Percentiles rank a stretch among this genome's conserved stretches.
Evolutionary conservation across 306 rosid species (phyloP).

Genomic region (Cicer yamashitae): DNA sequence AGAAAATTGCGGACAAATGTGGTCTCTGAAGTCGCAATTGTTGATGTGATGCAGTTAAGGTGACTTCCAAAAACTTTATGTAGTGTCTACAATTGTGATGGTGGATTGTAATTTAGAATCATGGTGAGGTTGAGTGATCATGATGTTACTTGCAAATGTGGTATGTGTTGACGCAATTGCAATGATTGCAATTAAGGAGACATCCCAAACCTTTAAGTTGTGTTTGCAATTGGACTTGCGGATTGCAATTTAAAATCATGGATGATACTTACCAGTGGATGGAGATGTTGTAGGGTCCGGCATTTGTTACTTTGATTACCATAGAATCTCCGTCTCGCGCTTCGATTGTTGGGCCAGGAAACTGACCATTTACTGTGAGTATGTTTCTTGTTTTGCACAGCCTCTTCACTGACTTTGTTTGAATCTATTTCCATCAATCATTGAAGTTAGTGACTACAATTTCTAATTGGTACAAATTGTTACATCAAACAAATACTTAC

Average conservation of each 20-base stretch:
- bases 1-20: not conserved
- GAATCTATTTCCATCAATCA: conserved; percentile 53
- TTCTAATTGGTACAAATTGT: not conserved
- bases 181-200: not conserved
- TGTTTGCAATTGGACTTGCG: not conserved
- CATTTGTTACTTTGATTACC: conserved; percentile 66
- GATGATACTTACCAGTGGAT: conserved; percentile 72
- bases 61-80: no score
- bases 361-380: conserved; percentile 79
- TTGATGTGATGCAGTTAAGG: no score
- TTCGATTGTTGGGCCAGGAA: conserved; percentile 77
- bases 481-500: conserved; percentile 54
- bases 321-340: conserved; percentile 80
- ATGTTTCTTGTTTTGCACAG: conserved; percentile 76
- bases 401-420: conserved; percentile 71
- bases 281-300: conserved; percentile 68
- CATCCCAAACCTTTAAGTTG: not conserved
- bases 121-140: no score
- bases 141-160: no score
- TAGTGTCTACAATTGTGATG: no score
- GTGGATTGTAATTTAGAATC: no score
- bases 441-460: conserved; percentile 13
- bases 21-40: no score
- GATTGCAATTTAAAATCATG: not conserved
- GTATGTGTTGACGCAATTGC: not conserved